phyloP scores from a whole-genome alignment of 208 protist genomes.

The Angomonas deanei region DNA sequence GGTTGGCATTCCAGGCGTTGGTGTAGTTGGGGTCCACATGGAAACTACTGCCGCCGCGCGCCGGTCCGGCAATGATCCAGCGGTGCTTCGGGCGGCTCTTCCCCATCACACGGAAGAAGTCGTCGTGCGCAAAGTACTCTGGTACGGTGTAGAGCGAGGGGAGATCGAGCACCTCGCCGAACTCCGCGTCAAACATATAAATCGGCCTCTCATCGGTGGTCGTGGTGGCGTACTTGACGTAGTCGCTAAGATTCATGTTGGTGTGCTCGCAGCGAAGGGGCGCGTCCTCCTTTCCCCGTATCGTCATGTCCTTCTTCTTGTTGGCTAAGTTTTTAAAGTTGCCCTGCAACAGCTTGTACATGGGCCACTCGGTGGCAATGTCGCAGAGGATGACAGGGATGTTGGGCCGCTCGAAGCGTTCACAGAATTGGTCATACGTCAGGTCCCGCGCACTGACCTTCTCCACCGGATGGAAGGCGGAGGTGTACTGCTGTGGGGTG shows the following conservation, averaged over 20 bases:
- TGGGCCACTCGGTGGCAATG: conserved; percentile 76
- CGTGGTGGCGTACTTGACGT: conserved; percentile 69
- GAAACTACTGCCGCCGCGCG: conserved; percentile 79
- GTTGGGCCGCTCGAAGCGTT: conserved; percentile 57
- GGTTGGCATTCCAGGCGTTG: conserved; percentile 85
- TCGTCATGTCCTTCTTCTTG: conserved; percentile 43
- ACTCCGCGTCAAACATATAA: conserved; percentile 90
- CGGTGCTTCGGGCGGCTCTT: conserved; percentile 70
- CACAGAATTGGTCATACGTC: conserved; percentile 59
- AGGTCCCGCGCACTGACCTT: conserved; percentile 30
- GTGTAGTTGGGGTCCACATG: conserved; percentile 89
- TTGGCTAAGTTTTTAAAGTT: conserved; percentile 54
- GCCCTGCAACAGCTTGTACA: conserved; percentile 65
- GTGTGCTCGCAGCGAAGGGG: conserved; percentile 87
- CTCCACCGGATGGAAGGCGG: conserved; percentile 53
- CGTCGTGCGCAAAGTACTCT: conserved; percentile 68
- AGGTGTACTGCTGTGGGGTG: conserved; percentile 32
- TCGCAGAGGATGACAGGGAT: conserved; percentile 72
- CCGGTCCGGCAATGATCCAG: conserved; percentile 87
- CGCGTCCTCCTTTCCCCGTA: conserved; percentile 23
- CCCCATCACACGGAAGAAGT: conserved; percentile 79
- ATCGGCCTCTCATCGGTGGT: conserved; percentile 85
- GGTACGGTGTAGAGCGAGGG: conserved; percentile 77
- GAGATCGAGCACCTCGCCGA: conserved; percentile 42
- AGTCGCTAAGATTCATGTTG: conserved; percentile 78